Percentiles rank a stretch among this genome's conserved stretches.
Evolutionary conservation across 2,329 filamentous ascomycete genomes (phyloP).

Genomic region (Ceratocystis papillata): DNA sequence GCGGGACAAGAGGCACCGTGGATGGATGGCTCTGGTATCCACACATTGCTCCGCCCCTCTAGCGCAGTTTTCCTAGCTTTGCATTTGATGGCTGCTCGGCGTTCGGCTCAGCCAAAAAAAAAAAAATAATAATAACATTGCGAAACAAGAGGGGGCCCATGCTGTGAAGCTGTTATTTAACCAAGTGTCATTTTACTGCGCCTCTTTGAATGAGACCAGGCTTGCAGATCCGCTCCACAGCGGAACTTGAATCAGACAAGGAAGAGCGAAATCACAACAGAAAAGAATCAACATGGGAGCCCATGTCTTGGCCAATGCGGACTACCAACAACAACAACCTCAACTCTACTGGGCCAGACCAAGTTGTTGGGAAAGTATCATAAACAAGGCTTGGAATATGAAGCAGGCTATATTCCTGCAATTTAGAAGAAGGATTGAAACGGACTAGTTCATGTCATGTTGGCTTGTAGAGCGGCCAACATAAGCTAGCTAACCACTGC

Average conservation of each 20-base stretch:
- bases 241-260: background rate
- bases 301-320: background rate
- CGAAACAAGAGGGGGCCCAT: background rate
- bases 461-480: background rate
- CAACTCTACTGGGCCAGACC: background rate
- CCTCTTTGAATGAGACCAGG: background rate
- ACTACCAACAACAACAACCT: no score
- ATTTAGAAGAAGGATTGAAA: background rate
- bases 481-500: background rate
- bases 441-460: background rate
- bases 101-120: no score
- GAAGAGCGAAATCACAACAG: background rate
- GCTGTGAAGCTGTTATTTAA: background rate
- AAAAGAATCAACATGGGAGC: background rate
- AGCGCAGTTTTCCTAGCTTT: no score
- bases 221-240: background rate
- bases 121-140: no score
- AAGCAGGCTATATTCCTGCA: background rate
- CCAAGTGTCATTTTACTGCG: background rate
- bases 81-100: no score
- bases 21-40: no score
- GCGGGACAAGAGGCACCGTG: no score
- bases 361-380: background rate
- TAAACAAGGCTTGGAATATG: background rate
- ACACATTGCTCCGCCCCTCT: no score